Evolutionary conservation across 352 stramenopile genomes (phyloP).

Genomic region (Aphanomyces stellatus): DNA sequence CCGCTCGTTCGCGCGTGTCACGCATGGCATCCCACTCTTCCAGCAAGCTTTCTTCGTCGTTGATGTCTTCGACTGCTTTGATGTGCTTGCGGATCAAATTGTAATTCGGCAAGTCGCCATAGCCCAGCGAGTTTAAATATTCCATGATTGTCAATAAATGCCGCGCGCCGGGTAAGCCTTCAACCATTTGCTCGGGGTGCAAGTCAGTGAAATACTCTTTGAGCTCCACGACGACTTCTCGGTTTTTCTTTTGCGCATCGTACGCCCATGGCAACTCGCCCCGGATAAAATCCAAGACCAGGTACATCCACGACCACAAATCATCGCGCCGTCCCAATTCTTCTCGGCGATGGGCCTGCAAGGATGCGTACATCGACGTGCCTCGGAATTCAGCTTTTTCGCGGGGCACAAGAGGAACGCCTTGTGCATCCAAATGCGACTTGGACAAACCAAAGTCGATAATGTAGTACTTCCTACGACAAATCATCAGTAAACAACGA

Average conservation of each 20-base stretch:
- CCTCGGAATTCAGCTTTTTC: slow-evolving; percentile 72
- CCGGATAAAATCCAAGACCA: slow-evolving; percentile 83
- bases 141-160: slow-evolving; percentile 72
- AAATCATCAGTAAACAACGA: not conserved
- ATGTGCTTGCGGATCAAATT: slow-evolving; percentile 31
- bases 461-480: slow-evolving; percentile 45
- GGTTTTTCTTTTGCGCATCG: slow-evolving; percentile 79
- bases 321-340: slow-evolving; percentile 80
- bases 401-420: slow-evolving; percentile 48
- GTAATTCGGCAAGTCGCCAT: slow-evolving; percentile 71
- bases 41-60: slow-evolving; percentile 35
- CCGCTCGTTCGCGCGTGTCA: slow-evolving; percentile 13
- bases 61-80: slow-evolving; percentile 27
- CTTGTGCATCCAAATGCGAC: slow-evolving; percentile 57
- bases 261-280: slow-evolving; percentile 74
- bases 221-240: slow-evolving; percentile 61
- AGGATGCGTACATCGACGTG: slow-evolving; percentile 83
- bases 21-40: slow-evolving; percentile 36
- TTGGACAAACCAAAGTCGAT: slow-evolving; percentile 83
- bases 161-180: slow-evolving; percentile 52
- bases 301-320: slow-evolving; percentile 85
- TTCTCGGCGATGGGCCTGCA: slow-evolving; percentile 71
- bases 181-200: slow-evolving; percentile 52
- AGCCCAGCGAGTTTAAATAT: slow-evolving; percentile 63
- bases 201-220: slow-evolving; percentile 82